Evolutionary conservation across 2,329 filamentous ascomycete species (phyloP), one percentile per base, ranked within the genome.

Genomic region (Ophiostoma triangulosporum): DNA sequence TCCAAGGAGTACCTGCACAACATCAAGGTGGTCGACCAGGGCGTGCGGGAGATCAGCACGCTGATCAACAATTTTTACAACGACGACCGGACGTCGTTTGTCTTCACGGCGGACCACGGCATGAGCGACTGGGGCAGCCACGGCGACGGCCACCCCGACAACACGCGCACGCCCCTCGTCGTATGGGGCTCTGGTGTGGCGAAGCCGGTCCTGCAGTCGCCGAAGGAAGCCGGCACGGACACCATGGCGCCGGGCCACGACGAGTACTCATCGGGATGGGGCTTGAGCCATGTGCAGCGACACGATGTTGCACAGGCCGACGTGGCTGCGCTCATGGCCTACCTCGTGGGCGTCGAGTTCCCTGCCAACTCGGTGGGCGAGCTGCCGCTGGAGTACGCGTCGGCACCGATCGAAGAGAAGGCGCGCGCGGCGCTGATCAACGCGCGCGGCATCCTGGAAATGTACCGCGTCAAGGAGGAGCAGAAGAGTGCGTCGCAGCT

Each of bases 51-150:
- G 67, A 84, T 95, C 50, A 84, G 85, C 0, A 76, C 85, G 58
- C 65, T 95, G 52, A 83, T 96, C 50, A 81, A 95, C 33, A 78
- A 84, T 12, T 98, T 97, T 65, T 98, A 96, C 62, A 75, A 71
- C 5, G 84, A 89, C 61, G 84, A 79, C 53, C 83, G 93, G 66
- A 97, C 93, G 0, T 88, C 94, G 0, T 98, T 91, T 65, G 80
- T 98, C 15, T 98, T 98, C 65, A 98, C 94, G 1, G 93, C 93
- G 7, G 93, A 98, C 64, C 93, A 98, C 66, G 93, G 93, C 17
- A 98, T 98, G 93, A 97, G 88, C 64, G 93, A 98, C 68, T 96
- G 86, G 84, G 93, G 94, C n/a, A 97, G 90, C 61, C 94, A 98
- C 66, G 94, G 94, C 35, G 93, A 98, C 66, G 93, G 93, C 7